phyloP scores from a whole-genome alignment of 2,329 filamentous ascomycete species.

The Penicillium rolfsii region DNA sequence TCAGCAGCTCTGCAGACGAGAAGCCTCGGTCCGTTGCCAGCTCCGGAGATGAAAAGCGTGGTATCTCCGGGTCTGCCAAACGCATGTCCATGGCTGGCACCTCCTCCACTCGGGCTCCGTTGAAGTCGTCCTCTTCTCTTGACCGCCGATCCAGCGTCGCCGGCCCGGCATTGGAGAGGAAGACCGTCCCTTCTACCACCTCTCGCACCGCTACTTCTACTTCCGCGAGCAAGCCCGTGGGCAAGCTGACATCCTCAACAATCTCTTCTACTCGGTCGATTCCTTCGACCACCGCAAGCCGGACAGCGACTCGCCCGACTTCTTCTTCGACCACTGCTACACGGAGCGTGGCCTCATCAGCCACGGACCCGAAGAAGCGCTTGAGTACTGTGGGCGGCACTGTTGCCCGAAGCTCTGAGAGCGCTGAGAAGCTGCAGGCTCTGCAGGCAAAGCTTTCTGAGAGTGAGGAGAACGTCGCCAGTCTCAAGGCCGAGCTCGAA shows the following conservation, averaged over 20 bases:
- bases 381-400: constrained; percentile 40
- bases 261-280: constrained; percentile 31
- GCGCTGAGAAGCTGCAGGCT: constrained; percentile 39
- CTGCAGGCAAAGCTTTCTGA: constrained; percentile 43
- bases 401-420: constrained; percentile 32
- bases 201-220: constrained; percentile 28
- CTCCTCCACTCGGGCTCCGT: constrained; percentile 39
- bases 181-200: constrained; percentile 27
- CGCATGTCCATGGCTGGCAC: constrained; percentile 50
- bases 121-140: constrained; percentile 39
- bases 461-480: constrained; percentile 41
- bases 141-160: constrained; percentile 46
- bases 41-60: constrained; percentile 50
- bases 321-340: constrained; percentile 30
- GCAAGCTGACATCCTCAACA: constrained; percentile 30
- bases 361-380: constrained; percentile 40
- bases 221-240: constrained; percentile 30
- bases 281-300: constrained; percentile 32
- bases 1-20: constrained; percentile 51
- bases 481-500: constrained; percentile 40
- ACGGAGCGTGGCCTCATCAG: constrained; percentile 28
- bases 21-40: constrained; percentile 46
- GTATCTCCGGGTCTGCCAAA: constrained; percentile 49
- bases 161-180: constrained; percentile 40
- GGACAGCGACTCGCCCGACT: constrained; percentile 32